Base-by-base conservation (phyloP, 495 filamentous ascomycete species). In the Neurospora pannonica region DNA sequence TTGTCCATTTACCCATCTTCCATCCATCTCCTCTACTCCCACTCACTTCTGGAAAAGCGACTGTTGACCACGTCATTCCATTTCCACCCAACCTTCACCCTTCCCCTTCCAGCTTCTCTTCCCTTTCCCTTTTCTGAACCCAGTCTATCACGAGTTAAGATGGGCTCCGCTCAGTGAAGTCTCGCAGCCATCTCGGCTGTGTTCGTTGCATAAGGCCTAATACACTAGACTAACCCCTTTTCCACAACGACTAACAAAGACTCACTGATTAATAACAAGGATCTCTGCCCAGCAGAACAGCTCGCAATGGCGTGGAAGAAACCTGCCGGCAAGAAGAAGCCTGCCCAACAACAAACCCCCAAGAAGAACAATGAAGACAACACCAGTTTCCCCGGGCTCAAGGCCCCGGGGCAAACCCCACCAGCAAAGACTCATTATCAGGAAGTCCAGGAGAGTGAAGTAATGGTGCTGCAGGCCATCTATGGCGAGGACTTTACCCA, bases 401-500 rank as follows among this genome's bases (percentile, higher is more conserved):
- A 80, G 72, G 77, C 81, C 71, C 28, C 83, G 38, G 83, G 81
- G 74, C 75, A 72, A 67, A 82, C 80, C 36, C 54, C 79, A 48
- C 75, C 76, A 21, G 70, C 79, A 2, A 83, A 80, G 67, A 90
- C 92, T 19, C 89, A 96, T 78, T 97, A 98, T 82, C 87, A 90
- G 60, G 90, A 96, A 79, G 89, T 91, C 28, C 96, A 98, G 84
- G 84, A 92, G 73, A 91, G 97, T 79, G 96, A 99, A 84, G 85
- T 95, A 40, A 91, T 97, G 82, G 96, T 90, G 15, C 85, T 99
- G 70, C 86, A 91, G 72, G 93, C 97, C 6, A 97, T 99, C 48
- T 99, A 96, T 79, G 92, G 91, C 78, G 94, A 98, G 70, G 96
- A 98, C 79, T 98, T 92, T 79, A 84, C 90, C 77, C 88, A 93